These are phyloP conservation scores for Condylostoma magnum DNA, from an alignment of 169 alveolate genomes.

Conservation along the genomic window DNA sequence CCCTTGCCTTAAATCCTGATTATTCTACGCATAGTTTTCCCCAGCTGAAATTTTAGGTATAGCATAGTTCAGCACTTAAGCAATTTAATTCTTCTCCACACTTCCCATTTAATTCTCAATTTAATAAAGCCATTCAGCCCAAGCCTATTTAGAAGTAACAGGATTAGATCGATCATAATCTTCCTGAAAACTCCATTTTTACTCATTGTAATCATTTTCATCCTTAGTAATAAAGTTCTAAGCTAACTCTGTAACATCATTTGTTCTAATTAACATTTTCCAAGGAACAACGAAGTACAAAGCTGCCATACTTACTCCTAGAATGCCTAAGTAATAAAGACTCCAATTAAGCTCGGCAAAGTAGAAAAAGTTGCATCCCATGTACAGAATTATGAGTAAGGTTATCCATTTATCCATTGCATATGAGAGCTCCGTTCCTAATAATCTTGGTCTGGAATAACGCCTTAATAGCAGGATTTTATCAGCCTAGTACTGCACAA, in stretches of 20 bases:
- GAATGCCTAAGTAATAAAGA: neutral
- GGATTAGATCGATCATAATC: neutral
- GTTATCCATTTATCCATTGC: neutral
- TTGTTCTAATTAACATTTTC: neutral
- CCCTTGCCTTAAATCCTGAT: too few species aligned
- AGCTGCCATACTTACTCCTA: neutral
- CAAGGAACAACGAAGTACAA: neutral
- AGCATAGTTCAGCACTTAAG: too few species aligned
- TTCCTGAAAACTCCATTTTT: neutral
- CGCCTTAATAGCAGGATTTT: constrained; percentile 11
- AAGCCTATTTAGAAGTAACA: neutral
- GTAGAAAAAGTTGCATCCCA: neutral
- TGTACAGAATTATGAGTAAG: neutral
- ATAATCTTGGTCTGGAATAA: constrained; percentile 7
- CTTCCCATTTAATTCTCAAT: neutral
- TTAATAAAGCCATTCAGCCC: neutral
- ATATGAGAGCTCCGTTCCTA: neutral
- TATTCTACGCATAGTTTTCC: too few species aligned
- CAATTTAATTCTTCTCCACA: neutral
- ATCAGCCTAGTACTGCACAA: constrained; percentile 27
- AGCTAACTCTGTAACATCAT: neutral
- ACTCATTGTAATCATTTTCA: neutral
- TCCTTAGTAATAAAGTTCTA: neutral
- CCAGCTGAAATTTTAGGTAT: too few species aligned
- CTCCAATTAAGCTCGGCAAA: neutral